A percentile compares a stretch with the other conserved stretches of the same genome.
Evolutionary conservation across 176 grass and related monocot species (phyloP).

Genomic region (maize (Zea mays)): DNA sequence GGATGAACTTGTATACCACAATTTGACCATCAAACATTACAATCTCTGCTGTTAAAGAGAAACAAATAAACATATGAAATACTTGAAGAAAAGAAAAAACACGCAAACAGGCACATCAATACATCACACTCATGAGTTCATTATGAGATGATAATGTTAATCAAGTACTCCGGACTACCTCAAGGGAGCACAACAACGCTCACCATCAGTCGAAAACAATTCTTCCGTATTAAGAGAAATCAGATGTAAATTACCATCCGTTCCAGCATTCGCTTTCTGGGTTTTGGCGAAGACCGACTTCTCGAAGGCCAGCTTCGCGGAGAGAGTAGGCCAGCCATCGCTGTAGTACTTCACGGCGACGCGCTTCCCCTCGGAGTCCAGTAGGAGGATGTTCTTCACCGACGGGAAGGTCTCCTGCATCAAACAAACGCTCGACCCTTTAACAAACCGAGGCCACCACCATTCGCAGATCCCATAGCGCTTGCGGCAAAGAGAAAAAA

Average conservation of each 20-base stretch:
- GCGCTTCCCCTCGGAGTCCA: constrained; percentile 89
- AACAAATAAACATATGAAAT: constrained; percentile 27
- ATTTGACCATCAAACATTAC: constrained; percentile 89
- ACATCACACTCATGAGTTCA: constrained; percentile 14
- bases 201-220: not conserved
- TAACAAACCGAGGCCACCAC: constrained; percentile 1
- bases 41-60: constrained; percentile 70
- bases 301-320: constrained; percentile 81
- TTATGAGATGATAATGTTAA: not conserved
- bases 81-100: constrained; percentile 8
- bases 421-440: not conserved
- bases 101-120: not conserved
- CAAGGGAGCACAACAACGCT: not conserved
- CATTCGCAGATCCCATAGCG: constrained; percentile 9
- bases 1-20: constrained; percentile 90
- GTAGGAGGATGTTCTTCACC: constrained; percentile 78
- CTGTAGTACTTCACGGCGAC: constrained; percentile 94
- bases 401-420: constrained; percentile 59
- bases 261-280: constrained; percentile 66
- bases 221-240: not conserved
- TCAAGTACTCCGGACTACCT: not conserved
- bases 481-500: not conserved
- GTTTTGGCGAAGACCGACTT: constrained; percentile 84
- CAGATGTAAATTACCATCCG: constrained; percentile 42
- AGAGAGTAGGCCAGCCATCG: constrained; percentile 70